A percentile compares a stretch with the other conserved stretches of the same genome.
phyloP scores from a whole-genome alignment of 1,139 yeast species.

The Suhomyces bolitotheri region DNA sequence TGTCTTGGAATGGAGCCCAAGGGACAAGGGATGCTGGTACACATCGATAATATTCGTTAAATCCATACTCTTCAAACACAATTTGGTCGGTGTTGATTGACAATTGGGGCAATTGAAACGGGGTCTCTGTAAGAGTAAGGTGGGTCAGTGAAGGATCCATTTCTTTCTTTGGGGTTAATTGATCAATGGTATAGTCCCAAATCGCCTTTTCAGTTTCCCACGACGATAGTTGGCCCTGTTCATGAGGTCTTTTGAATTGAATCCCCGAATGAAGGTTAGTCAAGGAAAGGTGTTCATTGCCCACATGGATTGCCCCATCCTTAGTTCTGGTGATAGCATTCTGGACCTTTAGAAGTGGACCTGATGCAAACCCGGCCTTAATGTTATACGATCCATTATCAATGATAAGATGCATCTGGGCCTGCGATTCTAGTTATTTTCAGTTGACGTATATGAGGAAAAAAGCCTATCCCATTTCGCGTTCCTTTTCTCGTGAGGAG shows the following conservation, averaged over 20 bases:
- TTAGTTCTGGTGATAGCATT: constrained; percentile 75
- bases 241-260: constrained; percentile 77
- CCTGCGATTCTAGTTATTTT: too few relatives aligned
- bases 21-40: constrained; percentile 71
- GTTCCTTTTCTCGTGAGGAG: not conserved
- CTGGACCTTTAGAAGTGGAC: constrained; percentile 43
- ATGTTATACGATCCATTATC: constrained; percentile 90
- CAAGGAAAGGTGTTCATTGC: constrained; percentile 60
- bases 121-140: constrained; percentile 70
- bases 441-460: not conserved
- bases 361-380: constrained; percentile 65
- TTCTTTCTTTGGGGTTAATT: constrained; percentile 31
- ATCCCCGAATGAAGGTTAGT: constrained; percentile 78
- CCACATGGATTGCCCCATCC: constrained; percentile 73
- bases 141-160: constrained; percentile 50
- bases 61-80: constrained; percentile 90
- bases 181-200: constrained; percentile 75
- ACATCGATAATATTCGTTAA: constrained; percentile 63
- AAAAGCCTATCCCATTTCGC: not conserved
- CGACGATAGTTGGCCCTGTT: constrained; percentile 81
- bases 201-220: constrained; percentile 94
- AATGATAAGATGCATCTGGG: constrained; percentile 38
- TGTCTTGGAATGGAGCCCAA: constrained; percentile 46
- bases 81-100: constrained; percentile 89
- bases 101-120: constrained; percentile 78